Evolutionary conservation across 2,329 filamentous ascomycete species (phyloP).

Genomic region (Pyrenochaeta sp.): DNA sequence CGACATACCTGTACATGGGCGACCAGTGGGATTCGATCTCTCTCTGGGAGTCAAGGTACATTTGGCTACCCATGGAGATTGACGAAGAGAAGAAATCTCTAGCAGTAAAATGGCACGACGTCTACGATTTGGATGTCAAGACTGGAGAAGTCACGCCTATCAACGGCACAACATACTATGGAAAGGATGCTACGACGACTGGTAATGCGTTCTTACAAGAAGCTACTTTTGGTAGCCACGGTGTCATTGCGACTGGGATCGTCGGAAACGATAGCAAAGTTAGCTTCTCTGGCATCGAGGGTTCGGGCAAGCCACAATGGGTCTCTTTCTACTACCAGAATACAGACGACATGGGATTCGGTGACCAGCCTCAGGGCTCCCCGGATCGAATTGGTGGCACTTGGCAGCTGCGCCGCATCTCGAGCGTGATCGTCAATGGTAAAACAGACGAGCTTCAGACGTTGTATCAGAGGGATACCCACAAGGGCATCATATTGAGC

Average conservation of each 20-base stretch:
- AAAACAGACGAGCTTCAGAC: slow-evolving; percentile 58
- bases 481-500: slow-evolving; percentile 67
- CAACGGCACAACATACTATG: slow-evolving; percentile 58
- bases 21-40: slow-evolving; percentile 64
- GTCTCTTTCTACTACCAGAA: slow-evolving; percentile 67
- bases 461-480: slow-evolving; percentile 62
- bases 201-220: slow-evolving; percentile 64
- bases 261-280: slow-evolving; percentile 64
- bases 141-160: slow-evolving; percentile 59
- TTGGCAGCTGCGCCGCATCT: slow-evolving; percentile 67
- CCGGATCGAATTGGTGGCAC: slow-evolving; percentile 67
- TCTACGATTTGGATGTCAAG: slow-evolving; percentile 64
- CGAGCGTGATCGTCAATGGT: slow-evolving; percentile 66
- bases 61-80: slow-evolving; percentile 63
- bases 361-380: slow-evolving; percentile 59
- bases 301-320: slow-evolving; percentile 62
- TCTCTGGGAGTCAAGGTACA: slow-evolving; percentile 64
- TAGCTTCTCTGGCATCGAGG: slow-evolving; percentile 59
- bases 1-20: slow-evolving; percentile 60
- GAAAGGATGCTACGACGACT: slow-evolving; percentile 53
- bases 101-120: slow-evolving; percentile 61
- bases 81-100: slow-evolving; percentile 61
- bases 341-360: slow-evolving; percentile 68
- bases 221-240: slow-evolving; percentile 60
- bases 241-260: slow-evolving; percentile 60